These are phyloP conservation scores for Corylus heterophylla DNA, from an alignment of 306 rosid genomes.

Conservation along the genomic window DNA sequence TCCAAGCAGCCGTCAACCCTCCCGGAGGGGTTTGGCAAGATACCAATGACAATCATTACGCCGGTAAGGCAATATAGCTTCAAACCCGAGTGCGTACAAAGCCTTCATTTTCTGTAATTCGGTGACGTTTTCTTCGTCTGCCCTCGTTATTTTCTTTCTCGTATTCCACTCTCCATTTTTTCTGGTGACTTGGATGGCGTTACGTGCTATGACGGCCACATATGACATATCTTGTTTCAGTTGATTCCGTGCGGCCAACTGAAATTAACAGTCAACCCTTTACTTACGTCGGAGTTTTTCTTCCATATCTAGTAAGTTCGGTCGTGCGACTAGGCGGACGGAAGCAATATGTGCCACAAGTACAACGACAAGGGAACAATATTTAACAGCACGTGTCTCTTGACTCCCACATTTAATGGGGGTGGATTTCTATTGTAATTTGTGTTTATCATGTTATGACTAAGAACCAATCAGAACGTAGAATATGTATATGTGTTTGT, in stretches of 20 bases:
- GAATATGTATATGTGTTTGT: too few relatives aligned
- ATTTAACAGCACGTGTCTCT: too few relatives aligned
- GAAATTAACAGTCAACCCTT: too few relatives aligned
- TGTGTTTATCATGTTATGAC: too few relatives aligned
- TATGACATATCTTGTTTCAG: background rate
- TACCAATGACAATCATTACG: background rate
- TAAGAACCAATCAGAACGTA: too few relatives aligned
- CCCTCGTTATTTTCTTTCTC: background rate
- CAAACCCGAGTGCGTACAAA: background rate
- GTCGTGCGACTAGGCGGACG: too few relatives aligned
- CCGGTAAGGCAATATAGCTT: background rate
- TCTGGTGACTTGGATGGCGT: background rate
- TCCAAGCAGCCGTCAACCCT: slow-evolving; percentile 39
- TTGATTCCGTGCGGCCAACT: background rate
- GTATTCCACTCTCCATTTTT: background rate
- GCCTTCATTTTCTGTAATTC: background rate
- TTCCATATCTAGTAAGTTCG: too few relatives aligned
- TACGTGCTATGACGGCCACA: fast-evolving
- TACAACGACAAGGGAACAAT: too few relatives aligned
- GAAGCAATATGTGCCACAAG: too few relatives aligned
- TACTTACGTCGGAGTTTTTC: too few relatives aligned
- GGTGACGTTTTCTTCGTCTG: background rate
- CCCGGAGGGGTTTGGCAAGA: slow-evolving; percentile 54
- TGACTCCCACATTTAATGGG: too few relatives aligned
- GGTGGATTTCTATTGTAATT: too few relatives aligned